Conservation (phyloP, 2,329 filamentous ascomycete genomes). For the Neonectria hederae region DNA sequence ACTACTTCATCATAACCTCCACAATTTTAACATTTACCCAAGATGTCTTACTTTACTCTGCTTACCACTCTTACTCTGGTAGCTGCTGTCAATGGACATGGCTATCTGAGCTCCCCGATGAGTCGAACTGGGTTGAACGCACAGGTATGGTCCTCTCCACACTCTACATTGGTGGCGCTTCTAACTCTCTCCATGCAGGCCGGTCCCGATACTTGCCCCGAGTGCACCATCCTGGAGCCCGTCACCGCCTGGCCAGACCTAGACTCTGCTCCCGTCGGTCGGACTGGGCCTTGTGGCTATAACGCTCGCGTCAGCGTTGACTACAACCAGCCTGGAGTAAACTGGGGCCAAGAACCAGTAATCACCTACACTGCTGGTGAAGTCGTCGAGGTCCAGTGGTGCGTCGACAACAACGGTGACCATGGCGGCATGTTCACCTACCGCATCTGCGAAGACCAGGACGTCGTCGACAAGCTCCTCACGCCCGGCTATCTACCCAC, state of each 20-base stretch:
- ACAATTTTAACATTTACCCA: neutral
- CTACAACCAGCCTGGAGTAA: conserved; percentile 57
- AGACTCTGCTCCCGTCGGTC: conserved; percentile 54
- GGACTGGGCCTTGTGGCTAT: conserved; percentile 62
- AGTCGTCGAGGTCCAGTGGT: conserved; percentile 62
- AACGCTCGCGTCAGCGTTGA: conserved; percentile 63
- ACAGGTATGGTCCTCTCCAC: neutral
- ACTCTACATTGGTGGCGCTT: neutral
- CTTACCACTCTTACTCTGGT: neutral
- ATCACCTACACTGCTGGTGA: conserved; percentile 57
- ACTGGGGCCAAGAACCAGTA: conserved; percentile 56
- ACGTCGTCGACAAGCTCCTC: conserved; percentile 60
- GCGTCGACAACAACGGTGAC: conserved; percentile 65
- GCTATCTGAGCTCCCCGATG: neutral
- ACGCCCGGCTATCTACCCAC: conserved; percentile 59
- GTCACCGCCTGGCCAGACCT: conserved; percentile 61
- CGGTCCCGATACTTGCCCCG: conserved; percentile 60
- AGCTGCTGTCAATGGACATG: neutral
- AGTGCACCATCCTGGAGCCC: conserved; percentile 64
- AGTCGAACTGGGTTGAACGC: neutral
- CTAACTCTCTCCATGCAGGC: conserved; percentile 45
- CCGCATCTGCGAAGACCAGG: conserved; percentile 62
- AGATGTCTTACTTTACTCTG: neutral
- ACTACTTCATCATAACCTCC: neutral
- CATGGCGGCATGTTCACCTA: conserved; percentile 67